Percentiles rank a stretch among this genome's conserved stretches.
Conservation (phyloP, 139 green algal genomes). For the Haematococcus sp. region DNA sequence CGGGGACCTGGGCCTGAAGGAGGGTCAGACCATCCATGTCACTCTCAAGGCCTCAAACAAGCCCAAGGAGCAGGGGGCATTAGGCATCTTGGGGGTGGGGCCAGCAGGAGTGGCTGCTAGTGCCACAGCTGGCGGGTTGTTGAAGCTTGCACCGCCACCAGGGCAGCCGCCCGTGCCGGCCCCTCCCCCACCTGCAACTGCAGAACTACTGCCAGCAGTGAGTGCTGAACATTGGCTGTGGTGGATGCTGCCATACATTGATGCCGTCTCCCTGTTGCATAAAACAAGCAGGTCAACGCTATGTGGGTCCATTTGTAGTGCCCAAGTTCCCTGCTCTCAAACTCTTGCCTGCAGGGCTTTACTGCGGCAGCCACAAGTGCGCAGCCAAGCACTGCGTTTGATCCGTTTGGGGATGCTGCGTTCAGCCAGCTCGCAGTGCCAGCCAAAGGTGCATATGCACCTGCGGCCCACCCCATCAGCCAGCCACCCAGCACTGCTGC, state of each 20-base stretch:
- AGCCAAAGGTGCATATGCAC: not conserved
- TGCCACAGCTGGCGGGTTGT: slow-evolving; percentile 2
- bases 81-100: not conserved
- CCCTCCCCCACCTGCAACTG: not conserved
- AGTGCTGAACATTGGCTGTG: not conserved
- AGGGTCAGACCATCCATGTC: slow-evolving; percentile 65
- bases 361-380: not conserved
- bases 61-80: slow-evolving; percentile 2
- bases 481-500: not conserved
- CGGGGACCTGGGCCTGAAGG: slow-evolving; percentile 65
- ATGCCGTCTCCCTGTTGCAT: not conserved
- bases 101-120: not conserved
- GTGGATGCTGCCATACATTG: not conserved
- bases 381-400: not conserved
- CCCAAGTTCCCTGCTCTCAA: no score
- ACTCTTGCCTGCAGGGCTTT: not conserved
- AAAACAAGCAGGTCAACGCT: no score
- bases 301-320: no score
- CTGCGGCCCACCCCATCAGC: not conserved
- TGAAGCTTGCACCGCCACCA: slow-evolving; percentile 5
- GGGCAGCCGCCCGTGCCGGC: not conserved
- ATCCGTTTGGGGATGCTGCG: not conserved
- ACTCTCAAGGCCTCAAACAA: not conserved
- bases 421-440: not conserved
- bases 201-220: not conserved